Conservation (phyloP, 768 basidiomycete species). For the Leccinum disarticulatum region DNA sequence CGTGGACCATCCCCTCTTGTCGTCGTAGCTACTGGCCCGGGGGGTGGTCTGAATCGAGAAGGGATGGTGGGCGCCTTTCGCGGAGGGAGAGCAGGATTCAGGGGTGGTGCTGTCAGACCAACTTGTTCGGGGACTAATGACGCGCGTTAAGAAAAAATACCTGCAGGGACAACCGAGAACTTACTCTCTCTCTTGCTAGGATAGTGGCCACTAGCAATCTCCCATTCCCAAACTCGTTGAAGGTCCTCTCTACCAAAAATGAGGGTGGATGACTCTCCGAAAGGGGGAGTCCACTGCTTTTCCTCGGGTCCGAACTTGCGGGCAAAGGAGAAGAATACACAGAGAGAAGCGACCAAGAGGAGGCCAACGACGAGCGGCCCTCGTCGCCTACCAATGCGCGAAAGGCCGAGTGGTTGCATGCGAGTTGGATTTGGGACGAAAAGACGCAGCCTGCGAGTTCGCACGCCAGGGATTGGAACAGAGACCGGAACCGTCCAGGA, state of each 20-base stretch:
- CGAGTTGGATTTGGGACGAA: conserved; percentile 60
- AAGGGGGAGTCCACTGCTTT: conserved; percentile 61
- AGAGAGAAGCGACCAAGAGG: conserved; percentile 45
- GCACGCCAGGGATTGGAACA: conserved; percentile 60
- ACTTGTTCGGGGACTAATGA: conserved; percentile 68
- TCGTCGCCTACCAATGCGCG: conserved; percentile 58
- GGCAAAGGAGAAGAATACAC: conserved; percentile 58
- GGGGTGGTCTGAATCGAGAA: conserved; percentile 46
- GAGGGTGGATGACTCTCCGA: conserved; percentile 66
- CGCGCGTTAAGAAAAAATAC: conserved; percentile 1
- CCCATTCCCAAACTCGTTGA: conserved; percentile 94
- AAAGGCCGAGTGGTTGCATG: conserved; percentile 54
- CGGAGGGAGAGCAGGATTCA: conserved; percentile 76
- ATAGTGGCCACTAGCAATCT: conserved; percentile 90
- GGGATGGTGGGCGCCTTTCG: conserved; percentile 46
- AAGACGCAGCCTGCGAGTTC: conserved; percentile 54
- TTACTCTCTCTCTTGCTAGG: conserved; percentile 77
- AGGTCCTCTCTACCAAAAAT: conserved; percentile 77
- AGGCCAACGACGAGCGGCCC: conserved; percentile 54
- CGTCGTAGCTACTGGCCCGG: conserved; percentile 48
- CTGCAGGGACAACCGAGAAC: conserved; percentile 29
- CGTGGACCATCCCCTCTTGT: conserved; percentile 76
- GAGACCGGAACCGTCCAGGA: conserved; percentile 63
- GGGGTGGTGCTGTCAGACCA: conserved; percentile 50
- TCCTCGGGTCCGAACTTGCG: conserved; percentile 61